Conservation (phyloP, 192 early-diverging fungal species). For the Anaeromyces robustus region DNA sequence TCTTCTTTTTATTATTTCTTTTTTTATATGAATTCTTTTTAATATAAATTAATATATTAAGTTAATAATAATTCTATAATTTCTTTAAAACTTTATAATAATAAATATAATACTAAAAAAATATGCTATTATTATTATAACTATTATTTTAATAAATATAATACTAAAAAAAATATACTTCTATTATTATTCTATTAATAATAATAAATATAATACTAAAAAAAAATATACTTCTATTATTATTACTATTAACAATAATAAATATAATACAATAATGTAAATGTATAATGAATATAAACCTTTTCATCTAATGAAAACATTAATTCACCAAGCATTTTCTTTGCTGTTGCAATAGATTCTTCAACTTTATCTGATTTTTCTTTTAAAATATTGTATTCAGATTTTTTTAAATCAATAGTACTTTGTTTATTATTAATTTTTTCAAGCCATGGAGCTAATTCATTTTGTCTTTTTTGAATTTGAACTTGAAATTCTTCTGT, state of each 20-base stretch:
- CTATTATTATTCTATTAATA: no score
- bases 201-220: slow-evolving; percentile 11
- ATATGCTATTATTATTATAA: no score
- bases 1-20: slow-evolving; percentile 1
- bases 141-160: slow-evolving; percentile 22
- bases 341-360: slow-evolving; percentile 40
- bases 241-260: no score
- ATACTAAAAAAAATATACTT: slow-evolving; percentile 6
- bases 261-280: slow-evolving; percentile 3
- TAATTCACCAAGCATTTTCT: slow-evolving; percentile 26
- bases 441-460: slow-evolving; percentile 75
- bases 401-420: slow-evolving; percentile 56
- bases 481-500: slow-evolving; percentile 63
- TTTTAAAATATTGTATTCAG: slow-evolving; percentile 65
- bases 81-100: slow-evolving; percentile 32
- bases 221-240: no score
- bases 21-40: background rate
- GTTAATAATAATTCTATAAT: slow-evolving; percentile 4
- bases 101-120: slow-evolving; percentile 7
- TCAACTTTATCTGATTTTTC: slow-evolving; percentile 33
- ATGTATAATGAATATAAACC: no score
- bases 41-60: background rate
- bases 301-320: slow-evolving; percentile 12
- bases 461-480: slow-evolving; percentile 71
- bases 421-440: slow-evolving; percentile 59